Evolutionary conservation across 192 early-diverging fungal genomes (phyloP).

Genomic region (Mortierella hygrophila): DNA sequence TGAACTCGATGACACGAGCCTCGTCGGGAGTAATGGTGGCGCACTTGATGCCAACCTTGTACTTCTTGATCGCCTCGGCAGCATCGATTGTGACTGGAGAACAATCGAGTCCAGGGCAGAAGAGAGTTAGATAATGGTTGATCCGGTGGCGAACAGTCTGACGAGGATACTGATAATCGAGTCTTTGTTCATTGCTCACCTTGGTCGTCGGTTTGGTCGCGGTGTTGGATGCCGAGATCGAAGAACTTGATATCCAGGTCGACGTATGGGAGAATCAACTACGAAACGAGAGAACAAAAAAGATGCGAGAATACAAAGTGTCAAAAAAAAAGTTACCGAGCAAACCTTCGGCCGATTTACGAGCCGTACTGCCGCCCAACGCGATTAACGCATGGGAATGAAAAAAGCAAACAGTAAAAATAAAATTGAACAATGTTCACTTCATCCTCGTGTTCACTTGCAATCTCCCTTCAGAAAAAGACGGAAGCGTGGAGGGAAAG

Average conservation of each 20-base stretch:
- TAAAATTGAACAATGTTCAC: background rate
- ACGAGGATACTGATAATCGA: background rate
- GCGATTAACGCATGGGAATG: background rate
- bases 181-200: conserved; percentile 6
- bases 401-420: background rate
- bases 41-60: conserved; percentile 99
- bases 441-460: background rate
- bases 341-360: background rate
- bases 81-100: conserved; percentile 89
- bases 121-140: background rate
- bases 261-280: conserved; percentile 88
- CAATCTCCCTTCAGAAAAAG: background rate
- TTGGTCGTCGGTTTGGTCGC: conserved; percentile 71
- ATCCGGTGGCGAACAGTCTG: background rate
- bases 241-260: conserved; percentile 97
- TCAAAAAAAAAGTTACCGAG: background rate
- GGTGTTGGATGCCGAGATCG: conserved; percentile 92
- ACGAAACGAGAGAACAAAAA: background rate
- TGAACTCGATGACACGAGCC: conserved; percentile 94
- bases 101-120: background rate
- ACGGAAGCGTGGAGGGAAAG: conserved; percentile 6
- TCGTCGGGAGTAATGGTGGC: conserved; percentile 99
- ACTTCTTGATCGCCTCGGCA: conserved; percentile 96
- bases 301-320: background rate
- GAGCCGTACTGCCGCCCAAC: background rate